Conservation (phyloP, 176 grass and related monocot genomes). For the Ensete glaucum region DNA sequence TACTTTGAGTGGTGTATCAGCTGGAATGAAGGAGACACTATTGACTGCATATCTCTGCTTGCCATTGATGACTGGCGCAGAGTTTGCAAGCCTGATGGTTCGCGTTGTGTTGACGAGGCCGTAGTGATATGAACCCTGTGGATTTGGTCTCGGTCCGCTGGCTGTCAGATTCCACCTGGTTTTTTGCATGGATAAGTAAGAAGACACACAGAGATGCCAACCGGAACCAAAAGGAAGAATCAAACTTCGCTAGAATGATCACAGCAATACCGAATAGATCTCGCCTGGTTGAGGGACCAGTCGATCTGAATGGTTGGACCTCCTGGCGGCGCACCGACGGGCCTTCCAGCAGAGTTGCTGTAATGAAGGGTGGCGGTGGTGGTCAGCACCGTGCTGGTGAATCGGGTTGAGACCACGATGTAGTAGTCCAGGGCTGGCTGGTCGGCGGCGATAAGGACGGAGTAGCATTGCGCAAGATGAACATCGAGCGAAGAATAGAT, state of each 20-base stretch:
- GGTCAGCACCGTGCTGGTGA: not conserved
- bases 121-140: constrained; percentile 12
- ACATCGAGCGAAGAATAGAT: constrained; percentile 7
- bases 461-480: constrained; percentile 6
- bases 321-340: not conserved
- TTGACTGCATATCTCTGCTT: constrained; percentile 10
- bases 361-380: constrained; percentile 8
- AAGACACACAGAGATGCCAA: not conserved
- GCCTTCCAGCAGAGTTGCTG: not conserved
- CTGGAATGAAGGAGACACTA: constrained; percentile 9
- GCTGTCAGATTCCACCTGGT: constrained; percentile 15
- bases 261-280: constrained; percentile 10
- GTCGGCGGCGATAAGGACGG: constrained; percentile 8
- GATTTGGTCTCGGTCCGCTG: constrained; percentile 5
- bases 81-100: constrained; percentile 9
- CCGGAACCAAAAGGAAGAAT: not conserved
- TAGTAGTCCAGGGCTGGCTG: not conserved
- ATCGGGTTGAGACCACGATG: not conserved
- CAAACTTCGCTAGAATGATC: not conserved
- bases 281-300: constrained; percentile 8
- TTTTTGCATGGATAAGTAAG: not conserved
- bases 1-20: constrained; percentile 6
- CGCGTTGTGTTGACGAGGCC: not conserved
- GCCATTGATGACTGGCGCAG: constrained; percentile 6
- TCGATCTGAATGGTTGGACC: constrained; percentile 15